These are phyloP conservation scores for Vigna radiata DNA, from an alignment of 306 rosid genomes.

Conservation along the genomic window DNA sequence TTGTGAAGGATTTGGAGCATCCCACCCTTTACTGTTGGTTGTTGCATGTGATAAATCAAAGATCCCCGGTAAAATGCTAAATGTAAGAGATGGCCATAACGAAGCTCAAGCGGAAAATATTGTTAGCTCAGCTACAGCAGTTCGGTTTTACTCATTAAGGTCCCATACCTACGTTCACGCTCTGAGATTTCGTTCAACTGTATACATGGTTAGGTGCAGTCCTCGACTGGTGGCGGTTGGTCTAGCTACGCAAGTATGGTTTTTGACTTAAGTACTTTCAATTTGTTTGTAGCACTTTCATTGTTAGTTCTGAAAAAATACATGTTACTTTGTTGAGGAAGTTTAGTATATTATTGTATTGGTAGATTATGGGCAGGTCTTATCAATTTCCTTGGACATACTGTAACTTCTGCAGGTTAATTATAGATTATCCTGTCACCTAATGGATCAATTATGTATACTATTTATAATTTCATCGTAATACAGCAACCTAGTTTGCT, in stretches of 20 bases:
- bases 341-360: slow-evolving; percentile 30
- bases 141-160: slow-evolving; percentile 91
- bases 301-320: neutral
- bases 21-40: slow-evolving; percentile 93
- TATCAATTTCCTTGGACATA: slow-evolving; percentile 37
- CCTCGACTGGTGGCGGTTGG: slow-evolving; percentile 89
- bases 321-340: slow-evolving; percentile 33
- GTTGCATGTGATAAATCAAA: slow-evolving; percentile 87
- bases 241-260: slow-evolving; percentile 93
- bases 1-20: slow-evolving; percentile 75
- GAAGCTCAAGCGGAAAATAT: slow-evolving; percentile 68
- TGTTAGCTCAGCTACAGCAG: slow-evolving; percentile 75
- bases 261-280: slow-evolving; percentile 33
- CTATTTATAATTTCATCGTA: slow-evolving; percentile 27
- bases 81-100: slow-evolving; percentile 68
- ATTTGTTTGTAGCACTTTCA: slow-evolving; percentile 33
- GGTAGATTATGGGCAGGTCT: slow-evolving; percentile 35
- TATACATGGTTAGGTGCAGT: slow-evolving; percentile 97
- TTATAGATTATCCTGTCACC: slow-evolving; percentile 29
- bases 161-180: slow-evolving; percentile 90
- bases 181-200: slow-evolving; percentile 91
- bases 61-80: slow-evolving; percentile 73
- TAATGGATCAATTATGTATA: slow-evolving; percentile 28
- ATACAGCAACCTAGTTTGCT: slow-evolving; percentile 34
- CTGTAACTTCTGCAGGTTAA: slow-evolving; percentile 35